Conservation (phyloP, 306 rosid genomes). For the Clitoria ternatea region DNA sequence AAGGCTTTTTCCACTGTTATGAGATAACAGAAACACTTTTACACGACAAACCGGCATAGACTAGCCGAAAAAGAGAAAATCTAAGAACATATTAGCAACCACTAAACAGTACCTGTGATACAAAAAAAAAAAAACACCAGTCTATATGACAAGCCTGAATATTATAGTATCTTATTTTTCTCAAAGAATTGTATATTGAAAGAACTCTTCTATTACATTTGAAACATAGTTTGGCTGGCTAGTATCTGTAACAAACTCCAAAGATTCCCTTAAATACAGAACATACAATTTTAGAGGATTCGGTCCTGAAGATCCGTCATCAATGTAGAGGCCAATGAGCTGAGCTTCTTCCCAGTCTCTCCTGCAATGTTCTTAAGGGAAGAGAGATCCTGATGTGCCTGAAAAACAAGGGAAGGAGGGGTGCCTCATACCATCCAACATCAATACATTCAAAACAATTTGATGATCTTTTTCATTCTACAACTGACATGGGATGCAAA, state of each 20-base stretch:
- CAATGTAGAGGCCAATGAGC: constrained; percentile 75
- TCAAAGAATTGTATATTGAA: constrained; percentile 35
- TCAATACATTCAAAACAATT: background rate
- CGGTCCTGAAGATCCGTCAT: constrained; percentile 94
- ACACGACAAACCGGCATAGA: background rate
- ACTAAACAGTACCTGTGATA: constrained; percentile 29
- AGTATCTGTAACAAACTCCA: constrained; percentile 28
- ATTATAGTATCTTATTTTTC: constrained; percentile 32
- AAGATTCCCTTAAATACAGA: constrained; percentile 21
- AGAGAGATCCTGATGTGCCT: constrained; percentile 95
- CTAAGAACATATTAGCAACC: constrained; percentile 15
- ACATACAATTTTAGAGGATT: constrained; percentile 62
- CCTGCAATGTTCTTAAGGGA: constrained; percentile 89
- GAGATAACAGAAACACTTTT: background rate
- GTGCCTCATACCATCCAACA: background rate
- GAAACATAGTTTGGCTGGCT: constrained; percentile 42
- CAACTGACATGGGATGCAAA: background rate
- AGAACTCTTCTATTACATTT: constrained; percentile 43
- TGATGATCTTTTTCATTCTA: background rate
- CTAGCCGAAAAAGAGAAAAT: background rate
- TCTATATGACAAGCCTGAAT: constrained; percentile 36
- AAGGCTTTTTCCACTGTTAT: background rate
- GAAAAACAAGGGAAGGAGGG: background rate
- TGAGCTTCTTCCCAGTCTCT: constrained; percentile 95
- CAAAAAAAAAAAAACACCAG: constrained; percentile 34